Evolutionary conservation across 345 rosid species (phyloP).

Genomic region (Eucalyptus cloeziana): DNA sequence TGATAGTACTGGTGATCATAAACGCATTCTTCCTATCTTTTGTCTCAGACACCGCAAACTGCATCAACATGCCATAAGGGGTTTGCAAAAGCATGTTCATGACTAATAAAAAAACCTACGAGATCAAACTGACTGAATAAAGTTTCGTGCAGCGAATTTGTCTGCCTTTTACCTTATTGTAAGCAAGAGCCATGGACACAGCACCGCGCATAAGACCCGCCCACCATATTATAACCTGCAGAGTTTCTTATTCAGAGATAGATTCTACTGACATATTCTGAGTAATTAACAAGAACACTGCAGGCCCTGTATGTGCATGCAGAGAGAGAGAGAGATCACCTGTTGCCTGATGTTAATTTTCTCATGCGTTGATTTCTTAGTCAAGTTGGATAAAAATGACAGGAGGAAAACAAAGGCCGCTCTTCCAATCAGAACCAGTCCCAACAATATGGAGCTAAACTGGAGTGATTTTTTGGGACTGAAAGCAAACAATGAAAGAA

Average conservation of each 20-base stretch:
- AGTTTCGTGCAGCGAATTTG: not conserved
- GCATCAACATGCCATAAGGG: conserved; percentile 2
- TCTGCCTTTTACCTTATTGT: conserved; percentile 54
- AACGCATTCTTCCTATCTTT: conserved; percentile 56
- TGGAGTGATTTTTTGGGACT: conserved; percentile 75
- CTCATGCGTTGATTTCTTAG: conserved; percentile 46
- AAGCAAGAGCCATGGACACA: conserved; percentile 97
- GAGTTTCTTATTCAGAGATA: not conserved
- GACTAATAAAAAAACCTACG: not conserved
- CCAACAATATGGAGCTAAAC: conserved; percentile 70
- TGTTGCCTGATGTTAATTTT: conserved; percentile 58
- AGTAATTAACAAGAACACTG: not conserved
- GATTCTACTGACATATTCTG: not conserved
- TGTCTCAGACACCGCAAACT: conserved; percentile 64
- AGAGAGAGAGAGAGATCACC: conserved; percentile 11
- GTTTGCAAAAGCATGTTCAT: not conserved
- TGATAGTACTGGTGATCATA: conserved; percentile 94
- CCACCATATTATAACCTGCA: conserved; percentile 90
- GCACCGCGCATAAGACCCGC: conserved; percentile 98
- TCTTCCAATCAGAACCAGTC: conserved; percentile 70
- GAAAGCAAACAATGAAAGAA: not conserved
- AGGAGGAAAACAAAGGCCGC: conserved; percentile 88
- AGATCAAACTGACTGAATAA: not conserved
- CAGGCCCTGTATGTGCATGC: not conserved
- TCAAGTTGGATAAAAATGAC: conserved; percentile 79